These are phyloP conservation scores for Holtermannia corniformis DNA, from an alignment of 768 basidiomycete species.

Conservation along the genomic window DNA sequence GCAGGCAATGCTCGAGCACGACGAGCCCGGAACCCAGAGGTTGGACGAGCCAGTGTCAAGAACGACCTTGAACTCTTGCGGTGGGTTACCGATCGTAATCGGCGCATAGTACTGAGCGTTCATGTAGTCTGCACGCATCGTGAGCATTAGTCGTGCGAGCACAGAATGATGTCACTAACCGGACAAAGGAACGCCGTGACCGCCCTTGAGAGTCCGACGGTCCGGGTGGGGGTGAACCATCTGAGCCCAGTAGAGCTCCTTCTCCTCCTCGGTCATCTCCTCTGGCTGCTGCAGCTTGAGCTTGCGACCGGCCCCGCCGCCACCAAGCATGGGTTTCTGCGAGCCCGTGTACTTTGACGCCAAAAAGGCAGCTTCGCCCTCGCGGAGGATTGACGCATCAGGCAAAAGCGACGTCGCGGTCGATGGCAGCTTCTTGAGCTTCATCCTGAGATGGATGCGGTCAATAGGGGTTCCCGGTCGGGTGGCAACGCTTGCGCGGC, in stretches of 20 bases:
- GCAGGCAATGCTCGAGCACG: slow-evolving; percentile 40
- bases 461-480: slow-evolving; percentile 3
- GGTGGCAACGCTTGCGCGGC: slow-evolving; percentile 33
- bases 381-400: slow-evolving; percentile 50
- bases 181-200: slow-evolving; percentile 77
- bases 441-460: slow-evolving; percentile 55
- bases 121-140: slow-evolving; percentile 64
- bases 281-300: slow-evolving; percentile 43
- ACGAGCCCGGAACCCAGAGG: slow-evolving; percentile 69
- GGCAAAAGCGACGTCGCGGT: slow-evolving; percentile 43
- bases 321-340: slow-evolving; percentile 59
- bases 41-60: slow-evolving; percentile 73
- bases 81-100: slow-evolving; percentile 70
- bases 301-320: slow-evolving; percentile 62
- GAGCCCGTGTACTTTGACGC: slow-evolving; percentile 81
- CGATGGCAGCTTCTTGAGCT: slow-evolving; percentile 69
- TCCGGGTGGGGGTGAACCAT: slow-evolving; percentile 25
- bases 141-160: not conserved
- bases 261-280: slow-evolving; percentile 58
- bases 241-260: slow-evolving; percentile 47
- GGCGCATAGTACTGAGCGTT: slow-evolving; percentile 96
- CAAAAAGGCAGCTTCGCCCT: slow-evolving; percentile 65
- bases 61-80: slow-evolving; percentile 90
- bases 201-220: slow-evolving; percentile 49
- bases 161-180: slow-evolving; percentile 51